A percentile compares a stretch with the other conserved stretches of the same genome.
Evolutionary conservation across 768 basidiomycete genomes (phyloP).

Genomic region (Agrocybe pediades): DNA sequence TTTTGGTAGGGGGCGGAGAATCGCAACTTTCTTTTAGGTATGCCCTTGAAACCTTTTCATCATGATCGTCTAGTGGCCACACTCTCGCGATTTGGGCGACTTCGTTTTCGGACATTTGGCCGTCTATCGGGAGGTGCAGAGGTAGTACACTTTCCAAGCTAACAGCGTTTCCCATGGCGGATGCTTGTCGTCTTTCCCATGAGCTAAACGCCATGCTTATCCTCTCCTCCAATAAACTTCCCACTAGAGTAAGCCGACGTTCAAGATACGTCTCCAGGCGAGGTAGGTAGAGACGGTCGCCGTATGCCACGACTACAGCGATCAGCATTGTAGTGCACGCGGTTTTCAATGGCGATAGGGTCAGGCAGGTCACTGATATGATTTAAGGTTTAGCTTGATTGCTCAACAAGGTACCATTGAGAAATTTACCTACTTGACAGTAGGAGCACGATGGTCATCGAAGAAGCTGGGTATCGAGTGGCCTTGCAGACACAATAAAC

Average conservation of each 20-base stretch:
- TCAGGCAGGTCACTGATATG: not conserved
- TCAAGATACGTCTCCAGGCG: not conserved
- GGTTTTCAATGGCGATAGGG: not conserved
- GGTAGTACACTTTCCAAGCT: too few species aligned
- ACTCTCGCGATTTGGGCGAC: too few species aligned
- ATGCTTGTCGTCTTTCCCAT: not conserved
- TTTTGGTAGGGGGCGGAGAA: too few species aligned
- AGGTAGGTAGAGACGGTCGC: not conserved
- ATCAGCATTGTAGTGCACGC: not conserved
- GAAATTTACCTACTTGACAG: not conserved
- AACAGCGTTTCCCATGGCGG: too few species aligned
- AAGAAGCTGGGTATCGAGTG: not conserved
- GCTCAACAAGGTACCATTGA: too few species aligned
- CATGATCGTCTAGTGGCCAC: too few species aligned
- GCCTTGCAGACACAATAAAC: not conserved
- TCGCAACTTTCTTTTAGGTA: too few species aligned
- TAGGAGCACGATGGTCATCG: not conserved
- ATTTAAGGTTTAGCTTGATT: too few species aligned
- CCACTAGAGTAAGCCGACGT: not conserved
- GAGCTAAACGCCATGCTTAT: not conserved
- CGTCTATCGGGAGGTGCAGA: too few species aligned
- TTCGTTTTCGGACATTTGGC: too few species aligned
- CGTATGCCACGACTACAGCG: not conserved
- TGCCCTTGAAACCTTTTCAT: too few species aligned
- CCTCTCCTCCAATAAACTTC: not conserved